Base-by-base conservation (phyloP, 2,329 filamentous ascomycete species). In the Colletotrichum sansevieriae region DNA sequence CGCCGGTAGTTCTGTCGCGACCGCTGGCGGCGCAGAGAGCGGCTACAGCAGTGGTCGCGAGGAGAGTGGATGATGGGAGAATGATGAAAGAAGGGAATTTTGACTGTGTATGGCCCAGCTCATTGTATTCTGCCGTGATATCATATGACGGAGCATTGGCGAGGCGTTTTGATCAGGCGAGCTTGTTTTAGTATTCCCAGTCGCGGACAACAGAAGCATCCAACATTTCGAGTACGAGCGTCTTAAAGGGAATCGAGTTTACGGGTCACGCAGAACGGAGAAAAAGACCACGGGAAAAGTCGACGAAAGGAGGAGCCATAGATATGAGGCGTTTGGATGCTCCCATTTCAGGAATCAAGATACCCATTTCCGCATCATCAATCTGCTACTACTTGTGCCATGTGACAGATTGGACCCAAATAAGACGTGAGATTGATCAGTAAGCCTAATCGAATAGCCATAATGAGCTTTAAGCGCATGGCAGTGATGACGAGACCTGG, bases 1-100 rank as follows among this genome's bases (percentile, higher is more conserved):
- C 0, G 74, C 75, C 0, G 76, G 75, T 6, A 83, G 79, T 37
- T 83, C 82, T 3, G 76, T 75, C 8, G 82, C 81, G 4, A 83
- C 82, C 2, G 80, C 78, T 15, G 81, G 80, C 4, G 81, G 52
- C 0, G 74, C 76, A 1, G 76, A 76, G 66, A 84, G 82, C 61
- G 77, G 77, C 0, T 80, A 80, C 70, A 79, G 72, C 63, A 82
- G 76, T 51, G 79, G 79, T 29, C 73, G 74, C 11, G 77, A 80
- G 62, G 77, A 78, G 41, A 75, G 71, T 22, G 51, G 56, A 2
- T 64, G 25, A 61, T 8, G n/a, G 35, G 43, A 20, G 25, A 15
- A 25, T 54, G 47, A n/a, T 18, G 39, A 7, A 1, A 8, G 56
- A 35, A 51, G 35, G 7, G 29, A 51, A 1, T 2, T 13, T 18